Evolutionary conservation across 345 rosid species (phyloP), one percentile per base, ranked within the genome.

Genomic region (Moricandia arvensis): DNA sequence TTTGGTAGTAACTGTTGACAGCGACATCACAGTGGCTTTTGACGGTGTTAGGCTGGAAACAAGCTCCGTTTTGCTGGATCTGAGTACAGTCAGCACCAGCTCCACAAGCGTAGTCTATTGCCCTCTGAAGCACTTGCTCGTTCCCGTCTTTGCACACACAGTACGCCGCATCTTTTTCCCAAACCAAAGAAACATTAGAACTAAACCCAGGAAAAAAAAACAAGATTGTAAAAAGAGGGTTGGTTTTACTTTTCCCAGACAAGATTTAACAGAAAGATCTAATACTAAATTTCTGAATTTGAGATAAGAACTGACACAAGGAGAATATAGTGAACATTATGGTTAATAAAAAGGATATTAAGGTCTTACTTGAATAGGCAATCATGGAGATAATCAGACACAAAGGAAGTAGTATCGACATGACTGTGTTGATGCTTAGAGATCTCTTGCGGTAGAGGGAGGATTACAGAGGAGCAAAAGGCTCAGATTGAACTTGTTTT

Each of bases 81-180:
- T 80, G 73, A 0, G 72, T 7, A 69, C 96, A 90, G 31, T 90
- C 96, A 63, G 87, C 96, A 55, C 96, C 96, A 37, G 85, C 82
- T 74, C 99, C 99, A 77, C 99, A 95, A 12, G 99, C 99, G 75
- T 88, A 95, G 78, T 95, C 99, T 30, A 95, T 53, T 3, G 86
- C 58, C 51, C 89, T 95, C 72, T 95, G 99, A 24, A 89, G 83
- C 6, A 34, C 80, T 33, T 72, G 8, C 7, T 90, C 96, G 70
- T 84, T 49, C 38, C 96, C 97, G 72, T 89, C 92, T 83, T 85
- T 95, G 61, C 99, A 95, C 5, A 92, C 5, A 68, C 99, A 95
- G 73, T 92, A 95, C 8, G 73, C 74, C 10, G 91, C 98, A 69
- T 82, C 96, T 91, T 49, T 62, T 13, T 16, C 37, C 45, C 10